Evolutionary conservation across 306 rosid species (phyloP), one percentile per base, ranked within the genome.

Genomic region (Prunus persica): DNA sequence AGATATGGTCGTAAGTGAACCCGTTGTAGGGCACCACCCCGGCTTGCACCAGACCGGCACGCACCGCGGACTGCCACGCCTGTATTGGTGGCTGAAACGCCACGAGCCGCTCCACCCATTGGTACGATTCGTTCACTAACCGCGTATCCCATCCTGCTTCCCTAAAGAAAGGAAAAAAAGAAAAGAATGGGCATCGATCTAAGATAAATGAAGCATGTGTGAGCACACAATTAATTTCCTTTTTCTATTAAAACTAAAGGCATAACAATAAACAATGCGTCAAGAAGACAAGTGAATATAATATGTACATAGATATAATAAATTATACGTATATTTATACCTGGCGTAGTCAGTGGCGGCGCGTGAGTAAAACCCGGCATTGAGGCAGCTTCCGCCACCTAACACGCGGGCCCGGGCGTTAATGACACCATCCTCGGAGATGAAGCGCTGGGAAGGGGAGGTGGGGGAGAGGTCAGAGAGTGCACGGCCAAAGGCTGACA

Each of bases 311-410:
- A 11, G 2, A 8, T 14, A 14, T n/a, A 5, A 51, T 5, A 51
- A 8, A 22, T 19, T 11, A 60, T 46, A 41, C 9, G 69, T 6
- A 11, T 1, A 11, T 38, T 65, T 8, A 7, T 82, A 83, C 93
- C 82, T 86, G 24, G 84, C 87, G 20, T 84, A 88, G 2, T 72
- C 69, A 0, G 84, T 69, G 65, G 88, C 69, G 9, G 96, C 92
- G 22, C 96, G 97, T 14, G 92, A 56, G 79, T 92, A 92, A 61
- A 92, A 92, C 1, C 96, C 97, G 9, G 96, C 97, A 28, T 92
- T 92, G 28, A 92, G 71, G 46, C 96, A 90, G 52, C 80, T 88
- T 20, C 89, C 96, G 0, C 97, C 97, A 0, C 97, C 97, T 38
- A 92, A 83, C 0, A 92, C 93, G 6, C 96, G 93, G 18, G 89